Evolutionary conservation across 2,329 filamentous ascomycete species (phyloP).

Genomic region (Talaromyces verruculosus): DNA sequence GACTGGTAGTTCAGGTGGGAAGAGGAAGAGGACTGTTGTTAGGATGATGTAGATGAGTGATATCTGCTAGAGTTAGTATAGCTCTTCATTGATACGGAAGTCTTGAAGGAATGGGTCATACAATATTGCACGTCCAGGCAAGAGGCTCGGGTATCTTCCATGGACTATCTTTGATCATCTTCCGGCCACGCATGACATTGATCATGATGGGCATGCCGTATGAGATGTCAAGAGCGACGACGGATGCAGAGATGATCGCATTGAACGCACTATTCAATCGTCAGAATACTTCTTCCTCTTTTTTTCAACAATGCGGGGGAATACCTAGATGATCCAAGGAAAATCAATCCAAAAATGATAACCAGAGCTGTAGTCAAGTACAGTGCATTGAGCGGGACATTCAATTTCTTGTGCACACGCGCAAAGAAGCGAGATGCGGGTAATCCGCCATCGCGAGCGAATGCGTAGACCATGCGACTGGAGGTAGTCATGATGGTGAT

Average conservation of each 20-base stretch:
- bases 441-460: constrained; percentile 65
- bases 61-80: constrained; percentile 45
- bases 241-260: constrained; percentile 68
- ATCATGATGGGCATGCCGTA: constrained; percentile 73
- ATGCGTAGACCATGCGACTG: constrained; percentile 66
- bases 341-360: constrained; percentile 68
- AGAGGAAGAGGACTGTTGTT: constrained; percentile 74
- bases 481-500: constrained; percentile 66
- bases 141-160: constrained; percentile 58
- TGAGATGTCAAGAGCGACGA: constrained; percentile 69
- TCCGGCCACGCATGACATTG: constrained; percentile 66
- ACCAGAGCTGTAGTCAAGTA: constrained; percentile 61
- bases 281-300: not conserved
- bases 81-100: not conserved
- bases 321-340: constrained; percentile 59
- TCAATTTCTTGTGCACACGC: constrained; percentile 60
- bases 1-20: constrained; percentile 67
- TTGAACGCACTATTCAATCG: constrained; percentile 61
- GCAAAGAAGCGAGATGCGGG: constrained; percentile 62
- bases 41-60: constrained; percentile 63
- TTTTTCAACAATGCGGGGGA: not conserved
- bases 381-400: constrained; percentile 66
- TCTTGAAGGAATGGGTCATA: constrained; percentile 29
- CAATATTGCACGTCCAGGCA: constrained; percentile 61
- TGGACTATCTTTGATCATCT: constrained; percentile 61